phyloP scores from a whole-genome alignment of 345 rosid species.

The Murraya koenigii region DNA sequence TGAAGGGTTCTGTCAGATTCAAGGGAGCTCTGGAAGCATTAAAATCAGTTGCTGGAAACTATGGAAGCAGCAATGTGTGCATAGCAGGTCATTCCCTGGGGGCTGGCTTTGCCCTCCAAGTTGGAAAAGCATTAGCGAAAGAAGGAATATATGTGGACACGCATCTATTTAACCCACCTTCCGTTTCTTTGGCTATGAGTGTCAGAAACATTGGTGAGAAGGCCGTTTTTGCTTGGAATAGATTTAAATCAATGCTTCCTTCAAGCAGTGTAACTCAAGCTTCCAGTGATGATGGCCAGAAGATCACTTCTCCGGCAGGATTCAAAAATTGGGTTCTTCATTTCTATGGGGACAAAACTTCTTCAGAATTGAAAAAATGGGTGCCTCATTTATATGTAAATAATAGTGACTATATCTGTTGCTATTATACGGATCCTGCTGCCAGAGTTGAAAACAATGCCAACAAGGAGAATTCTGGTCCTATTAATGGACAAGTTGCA shows the following conservation, averaged over 20 bases:
- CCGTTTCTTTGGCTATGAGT: conserved; percentile 87
- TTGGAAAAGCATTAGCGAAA: conserved; percentile 89
- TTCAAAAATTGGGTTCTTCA: conserved; percentile 59
- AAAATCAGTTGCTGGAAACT: conserved; percentile 58
- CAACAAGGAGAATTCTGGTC: conserved; percentile 50
- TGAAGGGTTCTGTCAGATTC: conserved; percentile 90
- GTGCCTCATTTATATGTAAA: conserved; percentile 88
- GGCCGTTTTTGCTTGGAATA: conserved; percentile 74
- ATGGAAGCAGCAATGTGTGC: conserved; percentile 79
- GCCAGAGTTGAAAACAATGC: conserved; percentile 32
- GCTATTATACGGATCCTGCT: conserved; percentile 64
- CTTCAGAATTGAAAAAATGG: conserved; percentile 62
- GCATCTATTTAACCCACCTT: conserved; percentile 95
- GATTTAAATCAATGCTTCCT: conserved; percentile 80
- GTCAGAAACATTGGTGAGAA: conserved; percentile 82
- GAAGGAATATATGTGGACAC: conserved; percentile 78
- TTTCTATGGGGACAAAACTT: conserved; percentile 41
- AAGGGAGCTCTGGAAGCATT: conserved; percentile 61
- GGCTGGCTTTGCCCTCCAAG: conserved; percentile 94
- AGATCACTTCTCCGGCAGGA: conserved; percentile 34
- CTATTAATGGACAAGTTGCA: conserved; percentile 43
- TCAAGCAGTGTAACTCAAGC: conserved; percentile 27
- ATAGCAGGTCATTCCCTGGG: conserved; percentile 93
- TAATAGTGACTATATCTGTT: conserved; percentile 86
- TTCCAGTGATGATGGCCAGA: conserved; percentile 18